A percentile compares a stretch with the other conserved stretches of the same genome.
Evolutionary conservation across 2,329 filamentous ascomycete genomes (phyloP).

Genomic region (Domatiomyces catenatus): DNA sequence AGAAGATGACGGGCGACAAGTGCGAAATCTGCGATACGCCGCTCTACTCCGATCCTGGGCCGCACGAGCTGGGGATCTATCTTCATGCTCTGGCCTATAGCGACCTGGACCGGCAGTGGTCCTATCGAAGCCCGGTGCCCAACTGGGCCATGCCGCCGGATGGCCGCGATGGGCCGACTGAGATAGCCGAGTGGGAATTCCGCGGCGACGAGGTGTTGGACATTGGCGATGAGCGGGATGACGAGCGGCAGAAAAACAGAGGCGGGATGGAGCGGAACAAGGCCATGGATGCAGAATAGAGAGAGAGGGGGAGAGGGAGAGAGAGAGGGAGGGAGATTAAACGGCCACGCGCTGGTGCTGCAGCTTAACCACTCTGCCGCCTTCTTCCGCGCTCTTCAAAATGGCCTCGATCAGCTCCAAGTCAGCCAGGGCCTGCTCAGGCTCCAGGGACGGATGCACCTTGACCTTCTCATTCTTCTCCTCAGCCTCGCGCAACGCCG

Average conservation of each 20-base stretch:
- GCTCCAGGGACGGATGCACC: constrained; percentile 29
- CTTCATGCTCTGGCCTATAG: constrained; percentile 85
- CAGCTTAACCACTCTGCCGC: constrained; percentile 12
- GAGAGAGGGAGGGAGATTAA: background rate
- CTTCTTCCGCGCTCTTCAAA: constrained; percentile 23
- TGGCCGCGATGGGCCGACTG: constrained; percentile 54
- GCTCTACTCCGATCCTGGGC: constrained; percentile 80
- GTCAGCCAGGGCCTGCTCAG: constrained; percentile 29
- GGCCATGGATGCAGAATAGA: background rate
- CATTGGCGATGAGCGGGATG: constrained; percentile 22
- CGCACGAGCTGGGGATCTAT: constrained; percentile 83
- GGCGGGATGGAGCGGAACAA: constrained; percentile 10
- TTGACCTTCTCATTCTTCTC: background rate
- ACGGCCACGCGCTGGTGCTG: constrained; percentile 8
- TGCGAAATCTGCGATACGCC: constrained; percentile 75
- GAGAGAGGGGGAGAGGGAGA: background rate
- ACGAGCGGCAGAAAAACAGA: constrained; percentile 14
- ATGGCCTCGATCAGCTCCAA: constrained; percentile 18
- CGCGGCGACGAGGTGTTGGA: constrained; percentile 18
- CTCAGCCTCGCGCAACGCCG: constrained; percentile 29
- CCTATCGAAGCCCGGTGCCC: constrained; percentile 71
- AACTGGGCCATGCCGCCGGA: constrained; percentile 71
- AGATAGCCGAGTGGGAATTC: constrained; percentile 38
- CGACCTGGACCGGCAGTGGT: constrained; percentile 68
- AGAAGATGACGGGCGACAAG: constrained; percentile 75